phyloP scores from a whole-genome alignment of 2,329 filamentous ascomycete species.

The Pseudocercospora pini-densiflorae region DNA sequence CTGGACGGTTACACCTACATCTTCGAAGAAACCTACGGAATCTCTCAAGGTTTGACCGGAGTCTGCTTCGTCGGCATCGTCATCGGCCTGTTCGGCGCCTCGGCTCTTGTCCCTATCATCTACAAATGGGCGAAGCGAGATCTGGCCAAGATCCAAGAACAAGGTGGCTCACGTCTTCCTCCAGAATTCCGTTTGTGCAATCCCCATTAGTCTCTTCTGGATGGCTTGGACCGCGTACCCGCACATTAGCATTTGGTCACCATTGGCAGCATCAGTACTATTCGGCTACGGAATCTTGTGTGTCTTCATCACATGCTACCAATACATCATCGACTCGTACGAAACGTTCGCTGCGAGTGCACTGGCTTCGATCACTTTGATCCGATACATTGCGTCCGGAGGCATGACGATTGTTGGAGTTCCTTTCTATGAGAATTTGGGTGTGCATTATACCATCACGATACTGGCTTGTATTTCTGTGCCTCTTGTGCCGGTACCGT shows the following conservation, averaged over 20 bases:
- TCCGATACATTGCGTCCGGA: slow-evolving; percentile 47
- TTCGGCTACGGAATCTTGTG: slow-evolving; percentile 58
- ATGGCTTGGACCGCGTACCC: slow-evolving; percentile 58
- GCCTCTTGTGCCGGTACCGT: slow-evolving; percentile 25
- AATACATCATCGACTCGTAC: slow-evolving; percentile 65
- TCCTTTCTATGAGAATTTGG: slow-evolving; percentile 32
- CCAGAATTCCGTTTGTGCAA: slow-evolving; percentile 60
- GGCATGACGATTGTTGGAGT: slow-evolving; percentile 47
- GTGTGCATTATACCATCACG: slow-evolving; percentile 26
- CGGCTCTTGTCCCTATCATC: slow-evolving; percentile 23
- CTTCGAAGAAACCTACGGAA: slow-evolving; percentile 55
- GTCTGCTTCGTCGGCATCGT: slow-evolving; percentile 27
- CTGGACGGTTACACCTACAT: slow-evolving; percentile 59
- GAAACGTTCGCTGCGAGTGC: slow-evolving; percentile 58
- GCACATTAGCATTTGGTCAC: slow-evolving; percentile 56
- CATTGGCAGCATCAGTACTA: slow-evolving; percentile 55
- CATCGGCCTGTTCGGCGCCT: slow-evolving; percentile 23
- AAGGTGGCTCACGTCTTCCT: slow-evolving; percentile 46
- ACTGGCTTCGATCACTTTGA: slow-evolving; percentile 47
- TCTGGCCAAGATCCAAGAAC: slow-evolving; percentile 47
- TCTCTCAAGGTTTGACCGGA: slow-evolving; percentile 38
- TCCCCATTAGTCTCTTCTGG: slow-evolving; percentile 62
- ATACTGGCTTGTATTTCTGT: slow-evolving; percentile 25
- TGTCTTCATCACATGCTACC: slow-evolving; percentile 57
- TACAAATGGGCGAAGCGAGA: slow-evolving; percentile 37